phyloP scores from a whole-genome alignment of 208 protist genomes.

The Acanthamoeba sp. region DNA sequence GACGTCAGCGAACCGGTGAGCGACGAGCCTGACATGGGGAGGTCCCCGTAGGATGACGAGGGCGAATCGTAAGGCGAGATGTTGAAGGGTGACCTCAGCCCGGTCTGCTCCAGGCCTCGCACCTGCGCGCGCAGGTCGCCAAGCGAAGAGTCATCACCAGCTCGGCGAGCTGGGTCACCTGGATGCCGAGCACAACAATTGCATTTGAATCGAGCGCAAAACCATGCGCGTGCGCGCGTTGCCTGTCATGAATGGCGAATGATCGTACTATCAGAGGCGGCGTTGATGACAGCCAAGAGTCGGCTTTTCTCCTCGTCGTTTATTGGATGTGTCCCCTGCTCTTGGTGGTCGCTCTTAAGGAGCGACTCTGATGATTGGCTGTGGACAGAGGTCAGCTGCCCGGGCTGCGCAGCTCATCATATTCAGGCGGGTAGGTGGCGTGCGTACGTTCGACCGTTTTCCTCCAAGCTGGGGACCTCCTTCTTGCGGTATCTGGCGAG shows the following conservation, averaged over 20 bases:
- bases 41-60: constrained; percentile 12
- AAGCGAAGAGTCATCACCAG: neutral
- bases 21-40: neutral
- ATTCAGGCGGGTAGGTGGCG: too few relatives aligned
- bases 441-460: too few relatives aligned
- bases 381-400: too few relatives aligned
- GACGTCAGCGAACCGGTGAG: neutral
- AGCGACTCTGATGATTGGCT: neutral
- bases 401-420: too few relatives aligned
- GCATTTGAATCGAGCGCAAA: too few relatives aligned
- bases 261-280: neutral
- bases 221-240: too few relatives aligned
- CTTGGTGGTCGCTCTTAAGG: neutral
- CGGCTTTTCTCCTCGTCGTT: neutral
- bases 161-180: too few relatives aligned
- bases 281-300: neutral
- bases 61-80: neutral
- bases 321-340: neutral
- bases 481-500: constrained; percentile 2
- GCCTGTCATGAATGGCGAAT: too few relatives aligned
- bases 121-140: neutral
- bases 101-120: neutral
- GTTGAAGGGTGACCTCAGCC: neutral
- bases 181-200: too few relatives aligned
- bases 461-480: too few relatives aligned